Conservation (phyloP, 2,329 filamentous ascomycete genomes). For the Grosmannia penicillata region DNA sequence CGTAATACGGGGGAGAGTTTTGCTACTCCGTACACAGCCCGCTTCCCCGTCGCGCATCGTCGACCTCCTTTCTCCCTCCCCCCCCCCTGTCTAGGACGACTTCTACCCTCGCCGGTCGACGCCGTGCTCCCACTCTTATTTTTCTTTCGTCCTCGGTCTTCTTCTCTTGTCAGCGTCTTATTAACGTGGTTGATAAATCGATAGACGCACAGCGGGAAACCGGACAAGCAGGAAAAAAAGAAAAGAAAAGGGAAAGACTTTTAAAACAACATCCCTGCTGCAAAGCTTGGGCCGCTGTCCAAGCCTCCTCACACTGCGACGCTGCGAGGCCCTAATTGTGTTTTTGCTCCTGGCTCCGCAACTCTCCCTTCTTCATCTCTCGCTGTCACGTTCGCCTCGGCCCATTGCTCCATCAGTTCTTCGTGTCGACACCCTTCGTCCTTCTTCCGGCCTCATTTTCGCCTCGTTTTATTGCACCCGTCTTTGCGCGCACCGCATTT, state of each 20-base stretch:
- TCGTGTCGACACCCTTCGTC: neutral
- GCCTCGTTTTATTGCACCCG: neutral
- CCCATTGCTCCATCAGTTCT: neutral
- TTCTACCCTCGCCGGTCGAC: no score
- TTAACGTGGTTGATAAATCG: no score
- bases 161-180: neutral
- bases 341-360: neutral
- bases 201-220: no score
- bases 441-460: neutral
- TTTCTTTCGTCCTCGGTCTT: neutral
- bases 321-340: neutral
- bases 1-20: neutral
- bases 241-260: neutral
- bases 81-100: neutral
- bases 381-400: neutral
- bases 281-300: constrained; percentile 2
- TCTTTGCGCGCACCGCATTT: neutral
- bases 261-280: neutral
- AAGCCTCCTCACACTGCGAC: neutral
- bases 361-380: neutral
- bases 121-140: neutral
- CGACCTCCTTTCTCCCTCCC: constrained; percentile 1
- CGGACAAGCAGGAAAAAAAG: neutral
- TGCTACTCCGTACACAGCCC: neutral
- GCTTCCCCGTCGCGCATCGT: constrained; percentile 4